Percentiles rank a stretch among this genome's conserved stretches.
Evolutionary conservation across 305 asterid species (phyloP).

Genomic region (Coffea humblotiana): DNA sequence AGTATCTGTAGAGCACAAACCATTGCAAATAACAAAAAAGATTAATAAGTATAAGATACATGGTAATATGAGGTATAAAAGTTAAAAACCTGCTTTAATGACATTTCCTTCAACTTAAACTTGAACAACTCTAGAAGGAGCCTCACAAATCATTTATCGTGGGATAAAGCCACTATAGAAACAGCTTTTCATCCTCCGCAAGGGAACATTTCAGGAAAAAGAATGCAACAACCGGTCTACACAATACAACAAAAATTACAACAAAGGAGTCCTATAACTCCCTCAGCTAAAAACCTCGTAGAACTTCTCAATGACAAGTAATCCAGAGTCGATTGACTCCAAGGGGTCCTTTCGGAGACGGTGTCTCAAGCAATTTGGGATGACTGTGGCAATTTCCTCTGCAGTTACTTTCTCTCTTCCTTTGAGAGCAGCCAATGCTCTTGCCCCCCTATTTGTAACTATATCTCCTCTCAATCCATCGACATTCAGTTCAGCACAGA

Average conservation of each 20-base stretch:
- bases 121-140: neutral
- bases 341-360: constrained; percentile 88
- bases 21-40: neutral
- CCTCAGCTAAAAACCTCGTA: constrained; percentile 73
- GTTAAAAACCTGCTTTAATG: neutral
- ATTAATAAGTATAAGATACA: neutral
- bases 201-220: neutral
- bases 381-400: constrained; percentile 87
- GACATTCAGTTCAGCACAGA: constrained; percentile 85
- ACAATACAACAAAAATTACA: constrained; percentile 12
- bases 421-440: constrained; percentile 84
- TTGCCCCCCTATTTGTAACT: constrained; percentile 85
- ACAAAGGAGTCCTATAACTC: constrained; percentile 12
- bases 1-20: neutral
- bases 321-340: constrained; percentile 91
- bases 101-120: constrained; percentile 6
- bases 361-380: constrained; percentile 95
- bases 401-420: constrained; percentile 73
- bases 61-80: neutral
- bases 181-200: neutral
- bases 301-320: constrained; percentile 90
- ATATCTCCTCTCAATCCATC: constrained; percentile 96
- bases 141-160: neutral
- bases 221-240: constrained; percentile 9
- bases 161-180: neutral